Base-by-base conservation (phyloP, 2,329 filamentous ascomycete species). In the Scedosporium minutisporum region DNA sequence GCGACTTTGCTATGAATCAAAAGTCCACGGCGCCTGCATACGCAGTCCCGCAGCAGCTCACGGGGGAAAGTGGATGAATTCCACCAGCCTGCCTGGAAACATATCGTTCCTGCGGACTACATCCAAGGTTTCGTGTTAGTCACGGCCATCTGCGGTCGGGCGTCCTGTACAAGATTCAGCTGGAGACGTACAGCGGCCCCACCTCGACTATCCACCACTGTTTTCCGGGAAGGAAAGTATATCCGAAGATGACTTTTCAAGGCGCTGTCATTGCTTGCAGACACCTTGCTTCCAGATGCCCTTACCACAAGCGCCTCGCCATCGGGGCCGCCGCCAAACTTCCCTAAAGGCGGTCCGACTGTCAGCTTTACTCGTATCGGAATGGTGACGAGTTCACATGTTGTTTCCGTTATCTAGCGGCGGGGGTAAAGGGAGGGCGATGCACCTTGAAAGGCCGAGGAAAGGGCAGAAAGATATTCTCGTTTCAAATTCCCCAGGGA, bases 1-100 rank as follows among this genome's bases (percentile, higher is more conserved):
- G 86, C 76, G 66, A 91, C 79, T 77, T 99, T 99, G 75, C 86
- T 96, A 74, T 99, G 95, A 78, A 96, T 90, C 65, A 99, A 77
- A 23, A 97, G 72, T 0, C 91, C 90, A 2, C 75, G 67, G 42
- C 93, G 80, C 25, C 78, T 82, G 66, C 89, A 96, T 66, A 86
- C 78, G 71, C 88, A 92, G 71, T 97, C 91, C 60, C 87, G 83
- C 68, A 97, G 77, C 33, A 90, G 77, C 48, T 83, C 74, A 51
- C 79, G 82, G 3, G 93, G 93, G 68, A 97, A 97, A 0, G 77
- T 83, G 2, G 80, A 65, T 0, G 81, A 76, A 51, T 87, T 78
- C 81, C 88, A 97, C 86, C 87, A 92, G 65, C 84, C 86, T 7
- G 81, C 76, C 65, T 88, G 83, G 64, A 95, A 82, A 69, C 89